A percentile compares a stretch with the other conserved stretches of the same genome.
Evolutionary conservation across 2,329 filamentous ascomycete genomes (phyloP).

Genomic region (Alternaria solani): DNA sequence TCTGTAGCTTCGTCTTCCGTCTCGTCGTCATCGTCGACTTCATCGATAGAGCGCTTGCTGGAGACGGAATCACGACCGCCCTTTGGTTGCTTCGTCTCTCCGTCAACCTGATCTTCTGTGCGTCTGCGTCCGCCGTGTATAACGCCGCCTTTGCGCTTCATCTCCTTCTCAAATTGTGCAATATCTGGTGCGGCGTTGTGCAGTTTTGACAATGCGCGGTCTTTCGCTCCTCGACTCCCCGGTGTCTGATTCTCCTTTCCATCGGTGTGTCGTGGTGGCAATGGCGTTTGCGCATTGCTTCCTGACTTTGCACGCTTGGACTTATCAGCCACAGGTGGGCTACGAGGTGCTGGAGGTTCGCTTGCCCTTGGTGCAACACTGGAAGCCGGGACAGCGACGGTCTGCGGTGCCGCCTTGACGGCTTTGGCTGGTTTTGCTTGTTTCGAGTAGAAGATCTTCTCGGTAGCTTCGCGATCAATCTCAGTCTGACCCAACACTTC

Average conservation of each 20-base stretch:
- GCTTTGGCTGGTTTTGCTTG: conserved; percentile 34
- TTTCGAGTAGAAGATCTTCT: conserved; percentile 69
- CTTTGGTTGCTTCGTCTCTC: conserved; percentile 41
- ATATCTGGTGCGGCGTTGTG: conserved; percentile 85
- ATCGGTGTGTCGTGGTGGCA: conserved; percentile 44
- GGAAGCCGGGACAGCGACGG: conserved; percentile 28
- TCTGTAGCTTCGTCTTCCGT: conserved; percentile 58
- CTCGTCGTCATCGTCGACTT: conserved; percentile 51
- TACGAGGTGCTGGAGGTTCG: conserved; percentile 15
- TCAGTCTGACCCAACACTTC: conserved; percentile 92
- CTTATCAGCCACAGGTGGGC: conserved; percentile 35
- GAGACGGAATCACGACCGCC: conserved; percentile 49
- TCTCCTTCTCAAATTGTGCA: conserved; percentile 90
- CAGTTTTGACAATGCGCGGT: conserved; percentile 78
- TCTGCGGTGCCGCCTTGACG: conserved; percentile 27
- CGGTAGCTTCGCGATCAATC: conserved; percentile 75
- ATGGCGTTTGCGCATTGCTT: conserved; percentile 60
- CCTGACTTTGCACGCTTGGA: conserved; percentile 35
- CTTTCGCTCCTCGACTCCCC: conserved; percentile 86
- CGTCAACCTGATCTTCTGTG: conserved; percentile 49
- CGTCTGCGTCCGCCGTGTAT: conserved; percentile 61
- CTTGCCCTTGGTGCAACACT: conserved; percentile 25
- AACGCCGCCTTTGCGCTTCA: conserved; percentile 77
- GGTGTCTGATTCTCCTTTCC: conserved; percentile 89
- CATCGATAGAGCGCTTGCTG: conserved; percentile 56